Base-by-base conservation (phyloP, 352 stramenopile genomes). In the Phytophthora colocasiae region DNA sequence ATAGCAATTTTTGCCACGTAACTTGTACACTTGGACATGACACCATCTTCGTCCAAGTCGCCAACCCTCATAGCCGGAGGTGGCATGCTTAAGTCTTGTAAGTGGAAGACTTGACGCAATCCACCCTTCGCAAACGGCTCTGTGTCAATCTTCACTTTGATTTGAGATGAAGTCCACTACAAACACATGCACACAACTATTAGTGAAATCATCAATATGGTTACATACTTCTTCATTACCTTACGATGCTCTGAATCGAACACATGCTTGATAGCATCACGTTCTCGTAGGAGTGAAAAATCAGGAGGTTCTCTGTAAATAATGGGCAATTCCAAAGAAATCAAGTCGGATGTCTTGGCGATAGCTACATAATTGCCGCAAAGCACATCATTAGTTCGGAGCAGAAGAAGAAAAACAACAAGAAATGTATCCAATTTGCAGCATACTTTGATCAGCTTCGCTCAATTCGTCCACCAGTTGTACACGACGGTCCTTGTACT, bases 1-100 rank as follows among this genome's bases (percentile, higher is more conserved):
- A 95, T 93, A 3, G 85, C 83, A 14, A 95, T 81, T 63, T 95
- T 95, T 12, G 85, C 85, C 45, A 95, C 87, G 48, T 92, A 93
- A 36, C 57, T 78, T 1, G 71, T 75, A 15, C 66, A 78, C 27
- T 71, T 71, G n/a, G 55, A 61, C 51, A 69, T 64, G 10, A 69
- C 60, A 51, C 50, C 72, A 27, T 78, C 65, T 10, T 67, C 63
- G 6, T 72, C 51, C 12, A 41, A 24, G 19, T 65, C 57, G 5
- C 29, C 26, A 24, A 19, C 32, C 32, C 29, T 61, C 32, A 72
- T 50, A 41, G 62, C 43, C 43, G 71, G 59, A 47, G 52, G 52
- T 43, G 53, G 51, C 38, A 75, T 65, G 49, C 76, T 89, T n/a
- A 89, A 56, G 47, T 92, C 84, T 64, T 92, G 83, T 12, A 92